Conservation (phyloP, 2,329 filamentous ascomycete genomes). For the Nectriaceae sp. region DNA sequence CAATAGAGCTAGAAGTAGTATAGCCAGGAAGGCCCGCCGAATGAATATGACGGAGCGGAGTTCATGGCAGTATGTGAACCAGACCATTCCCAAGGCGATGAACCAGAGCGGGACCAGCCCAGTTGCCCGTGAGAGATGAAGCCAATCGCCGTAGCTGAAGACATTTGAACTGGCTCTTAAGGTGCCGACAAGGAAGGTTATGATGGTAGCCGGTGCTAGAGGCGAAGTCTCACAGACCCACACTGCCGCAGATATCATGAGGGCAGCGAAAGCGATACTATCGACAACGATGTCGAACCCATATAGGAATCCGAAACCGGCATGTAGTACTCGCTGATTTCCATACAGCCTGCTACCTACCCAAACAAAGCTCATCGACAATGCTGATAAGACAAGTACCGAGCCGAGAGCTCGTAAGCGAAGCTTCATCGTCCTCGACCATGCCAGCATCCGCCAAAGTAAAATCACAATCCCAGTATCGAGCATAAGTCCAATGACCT, state of each 20-base stretch:
- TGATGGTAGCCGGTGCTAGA: slow-evolving; percentile 42
- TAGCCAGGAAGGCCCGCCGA: slow-evolving; percentile 41
- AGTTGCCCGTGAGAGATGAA: slow-evolving; percentile 39
- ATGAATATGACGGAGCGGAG: slow-evolving; percentile 46
- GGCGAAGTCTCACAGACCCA: slow-evolving; percentile 51
- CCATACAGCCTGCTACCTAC: slow-evolving; percentile 33
- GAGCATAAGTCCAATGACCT: slow-evolving; percentile 45
- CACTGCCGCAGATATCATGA: slow-evolving; percentile 47
- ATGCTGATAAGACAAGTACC: slow-evolving; percentile 43
- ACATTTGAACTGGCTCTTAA: slow-evolving; percentile 39
- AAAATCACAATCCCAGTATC: slow-evolving; percentile 51
- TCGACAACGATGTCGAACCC: slow-evolving; percentile 52
- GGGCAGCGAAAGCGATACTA: slow-evolving; percentile 45
- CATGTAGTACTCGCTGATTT: slow-evolving; percentile 18
- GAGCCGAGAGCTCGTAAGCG: slow-evolving; percentile 48
- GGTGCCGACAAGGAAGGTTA: slow-evolving; percentile 46
- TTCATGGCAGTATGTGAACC: slow-evolving; percentile 47
- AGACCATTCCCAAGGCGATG: slow-evolving; percentile 42
- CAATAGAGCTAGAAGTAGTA: slow-evolving; percentile 40
- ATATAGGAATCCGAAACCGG: slow-evolving; percentile 46
- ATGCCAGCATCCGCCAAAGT: slow-evolving; percentile 53
- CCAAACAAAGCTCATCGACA: slow-evolving; percentile 41
- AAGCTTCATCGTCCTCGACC: slow-evolving; percentile 49
- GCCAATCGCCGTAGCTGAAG: slow-evolving; percentile 45
- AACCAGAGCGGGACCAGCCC: slow-evolving; percentile 42